Evolutionary conservation across 495 filamentous ascomycete genomes (phyloP).

Genomic region (Tuber brumale): DNA sequence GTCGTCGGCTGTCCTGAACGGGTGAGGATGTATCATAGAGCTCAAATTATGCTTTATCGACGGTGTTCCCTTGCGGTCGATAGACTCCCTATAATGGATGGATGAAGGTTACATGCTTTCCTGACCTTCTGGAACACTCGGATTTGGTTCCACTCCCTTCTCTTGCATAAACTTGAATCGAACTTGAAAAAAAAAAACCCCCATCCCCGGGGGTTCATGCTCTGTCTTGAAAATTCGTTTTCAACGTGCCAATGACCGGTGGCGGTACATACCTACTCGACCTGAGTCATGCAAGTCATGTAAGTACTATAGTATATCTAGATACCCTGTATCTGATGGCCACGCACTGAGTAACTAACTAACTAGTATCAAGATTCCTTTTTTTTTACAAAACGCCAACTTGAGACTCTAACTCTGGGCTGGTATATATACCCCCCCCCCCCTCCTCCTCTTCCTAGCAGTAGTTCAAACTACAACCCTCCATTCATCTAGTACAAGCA

Average conservation of each 20-base stretch:
- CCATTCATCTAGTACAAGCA: background rate
- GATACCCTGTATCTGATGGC: background rate
- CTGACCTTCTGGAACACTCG: background rate
- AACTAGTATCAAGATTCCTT: background rate
- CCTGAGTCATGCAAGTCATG: background rate
- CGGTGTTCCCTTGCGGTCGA: background rate
- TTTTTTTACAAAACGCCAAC: background rate
- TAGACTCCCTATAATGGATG: background rate
- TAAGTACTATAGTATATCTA: background rate
- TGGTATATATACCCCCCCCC: background rate
- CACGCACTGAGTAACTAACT: background rate
- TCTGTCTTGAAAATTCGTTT: background rate
- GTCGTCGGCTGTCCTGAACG: too few species aligned
- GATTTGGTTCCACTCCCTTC: background rate
- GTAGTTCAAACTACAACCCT: background rate
- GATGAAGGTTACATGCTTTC: background rate
- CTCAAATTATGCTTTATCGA: background rate
- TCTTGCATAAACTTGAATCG: background rate
- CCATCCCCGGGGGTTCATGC: background rate
- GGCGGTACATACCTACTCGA: background rate
- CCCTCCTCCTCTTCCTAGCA: background rate
- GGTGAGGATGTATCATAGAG: too few species aligned
- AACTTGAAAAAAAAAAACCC: background rate
- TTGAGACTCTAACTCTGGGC: background rate
- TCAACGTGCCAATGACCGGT: background rate